A percentile compares a stretch with the other conserved stretches of the same genome.
These are phyloP conservation scores for Leishmania tropica DNA, from an alignment of 208 protist species.

Conservation along the genomic window DNA sequence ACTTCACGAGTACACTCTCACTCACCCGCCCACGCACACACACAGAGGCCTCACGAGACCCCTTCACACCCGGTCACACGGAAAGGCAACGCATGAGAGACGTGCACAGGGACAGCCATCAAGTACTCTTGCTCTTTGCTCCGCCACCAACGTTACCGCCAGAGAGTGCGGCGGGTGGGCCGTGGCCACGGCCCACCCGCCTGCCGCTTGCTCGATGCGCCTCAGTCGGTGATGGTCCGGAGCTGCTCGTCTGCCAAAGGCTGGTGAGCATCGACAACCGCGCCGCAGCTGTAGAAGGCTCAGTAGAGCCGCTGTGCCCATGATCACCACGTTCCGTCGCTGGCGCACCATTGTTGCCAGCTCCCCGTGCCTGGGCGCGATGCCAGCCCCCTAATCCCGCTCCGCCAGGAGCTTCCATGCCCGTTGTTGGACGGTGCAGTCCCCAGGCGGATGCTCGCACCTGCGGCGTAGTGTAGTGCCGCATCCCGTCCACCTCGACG, in stretches of 20 bases:
- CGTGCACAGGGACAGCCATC: not conserved
- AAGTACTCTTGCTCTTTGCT: not conserved
- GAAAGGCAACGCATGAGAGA: not conserved
- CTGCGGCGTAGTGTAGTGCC: constrained; percentile 17
- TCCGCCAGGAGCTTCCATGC: not conserved
- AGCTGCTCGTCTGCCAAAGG: not conserved
- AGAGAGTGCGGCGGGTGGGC: not conserved
- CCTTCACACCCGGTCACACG: not conserved
- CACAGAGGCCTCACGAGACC: not conserved
- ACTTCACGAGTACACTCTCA: not conserved
- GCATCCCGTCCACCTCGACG: constrained; percentile 22
- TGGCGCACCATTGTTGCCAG: not conserved
- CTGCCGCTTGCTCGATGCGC: not conserved
- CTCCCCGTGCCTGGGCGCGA: not conserved
- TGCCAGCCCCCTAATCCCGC: not conserved
- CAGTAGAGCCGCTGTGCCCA: not conserved
- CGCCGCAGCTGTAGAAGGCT: not conserved
- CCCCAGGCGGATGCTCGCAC: constrained; percentile 27
- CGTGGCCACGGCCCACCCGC: not conserved
- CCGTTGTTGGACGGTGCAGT: constrained; percentile 2
- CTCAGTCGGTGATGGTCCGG: not conserved
- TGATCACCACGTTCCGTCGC: not conserved
- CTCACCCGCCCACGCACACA: not conserved
- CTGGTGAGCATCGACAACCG: constrained; percentile 1
- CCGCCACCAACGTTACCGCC: not conserved